phyloP scores from a whole-genome alignment of 164 flowering plant species.

The Nelumbo lutea region DNA sequence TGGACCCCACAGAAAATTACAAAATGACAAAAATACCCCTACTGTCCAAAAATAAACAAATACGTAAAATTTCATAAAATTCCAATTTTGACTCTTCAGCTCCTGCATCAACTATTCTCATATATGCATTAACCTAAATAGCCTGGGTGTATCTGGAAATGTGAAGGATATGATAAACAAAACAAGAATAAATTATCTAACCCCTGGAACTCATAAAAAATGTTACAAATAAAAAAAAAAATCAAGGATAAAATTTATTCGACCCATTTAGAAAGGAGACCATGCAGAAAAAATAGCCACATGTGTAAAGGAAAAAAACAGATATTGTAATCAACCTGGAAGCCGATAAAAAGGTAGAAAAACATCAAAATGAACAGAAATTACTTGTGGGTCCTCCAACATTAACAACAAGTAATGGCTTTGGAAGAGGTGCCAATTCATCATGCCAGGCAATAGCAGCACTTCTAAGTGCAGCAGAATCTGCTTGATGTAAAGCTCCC shows the following conservation, averaged over 20 bases:
- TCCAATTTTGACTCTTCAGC: too few relatives aligned
- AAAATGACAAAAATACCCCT: too few relatives aligned
- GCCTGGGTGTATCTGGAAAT: background rate
- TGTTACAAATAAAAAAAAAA: background rate
- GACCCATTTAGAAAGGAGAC: background rate
- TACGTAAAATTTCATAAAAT: too few relatives aligned
- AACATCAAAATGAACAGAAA: conserved; percentile 6
- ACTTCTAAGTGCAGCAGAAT: conserved; percentile 64
- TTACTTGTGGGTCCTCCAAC: conserved; percentile 93
- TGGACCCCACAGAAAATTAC: too few relatives aligned
- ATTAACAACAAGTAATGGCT: conserved; percentile 87
- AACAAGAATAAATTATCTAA: background rate
- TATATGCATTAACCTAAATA: too few relatives aligned
- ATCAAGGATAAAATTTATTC: too few relatives aligned
- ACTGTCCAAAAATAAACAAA: too few relatives aligned
- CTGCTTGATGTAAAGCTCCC: conserved; percentile 91
- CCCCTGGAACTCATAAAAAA: too few relatives aligned
- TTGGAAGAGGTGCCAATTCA: conserved; percentile 82
- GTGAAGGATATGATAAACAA: background rate
- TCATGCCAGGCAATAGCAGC: conserved; percentile 90
- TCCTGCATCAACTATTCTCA: too few relatives aligned
- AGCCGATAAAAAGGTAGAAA: background rate
- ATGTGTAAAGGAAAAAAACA: background rate
- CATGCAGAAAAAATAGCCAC: background rate
- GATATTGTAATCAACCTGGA: background rate